These are phyloP conservation scores for Jackrogersella minutella DNA, from an alignment of 495 filamentous ascomycete genomes.

Conservation along the genomic window DNA sequence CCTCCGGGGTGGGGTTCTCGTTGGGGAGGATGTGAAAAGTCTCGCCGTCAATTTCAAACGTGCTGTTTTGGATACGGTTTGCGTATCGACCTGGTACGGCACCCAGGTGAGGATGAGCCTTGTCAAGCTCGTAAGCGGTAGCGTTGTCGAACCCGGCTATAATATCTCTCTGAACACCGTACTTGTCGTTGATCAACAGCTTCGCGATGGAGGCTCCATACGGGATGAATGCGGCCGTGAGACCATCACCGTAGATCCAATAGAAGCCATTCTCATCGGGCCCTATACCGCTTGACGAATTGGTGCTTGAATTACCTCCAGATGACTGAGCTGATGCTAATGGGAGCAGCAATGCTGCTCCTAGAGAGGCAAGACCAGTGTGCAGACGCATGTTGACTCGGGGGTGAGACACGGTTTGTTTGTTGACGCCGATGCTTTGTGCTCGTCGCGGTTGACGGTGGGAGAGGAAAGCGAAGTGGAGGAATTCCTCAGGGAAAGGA, in stretches of 20 bases:
- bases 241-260: constrained; percentile 74
- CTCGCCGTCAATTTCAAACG: constrained; percentile 72
- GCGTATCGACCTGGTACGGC: constrained; percentile 82
- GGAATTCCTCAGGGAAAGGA: constrained; percentile 24
- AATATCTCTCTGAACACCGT: constrained; percentile 71
- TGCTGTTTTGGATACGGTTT: constrained; percentile 87
- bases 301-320: constrained; percentile 21
- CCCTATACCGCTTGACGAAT: constrained; percentile 26
- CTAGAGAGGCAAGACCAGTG: constrained; percentile 37
- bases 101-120: constrained; percentile 77
- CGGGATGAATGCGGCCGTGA: constrained; percentile 76
- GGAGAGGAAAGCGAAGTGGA: constrained; percentile 11
- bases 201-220: constrained; percentile 83
- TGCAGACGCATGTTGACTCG: constrained; percentile 44
- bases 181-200: constrained; percentile 74
- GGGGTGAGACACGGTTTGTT: constrained; percentile 24
- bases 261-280: constrained; percentile 67
- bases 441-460: constrained; percentile 38
- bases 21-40: constrained; percentile 72
- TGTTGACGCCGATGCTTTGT: constrained; percentile 27
- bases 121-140: constrained; percentile 70
- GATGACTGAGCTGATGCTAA: constrained; percentile 35
- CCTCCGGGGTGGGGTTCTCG: constrained; percentile 65
- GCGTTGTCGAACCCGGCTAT: constrained; percentile 84
- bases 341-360: constrained; percentile 42